Percentiles rank a stretch among this genome's conserved stretches.
phyloP scores from a whole-genome alignment of 805 yeast genomes.

The Starmerella riodocensis region DNA sequence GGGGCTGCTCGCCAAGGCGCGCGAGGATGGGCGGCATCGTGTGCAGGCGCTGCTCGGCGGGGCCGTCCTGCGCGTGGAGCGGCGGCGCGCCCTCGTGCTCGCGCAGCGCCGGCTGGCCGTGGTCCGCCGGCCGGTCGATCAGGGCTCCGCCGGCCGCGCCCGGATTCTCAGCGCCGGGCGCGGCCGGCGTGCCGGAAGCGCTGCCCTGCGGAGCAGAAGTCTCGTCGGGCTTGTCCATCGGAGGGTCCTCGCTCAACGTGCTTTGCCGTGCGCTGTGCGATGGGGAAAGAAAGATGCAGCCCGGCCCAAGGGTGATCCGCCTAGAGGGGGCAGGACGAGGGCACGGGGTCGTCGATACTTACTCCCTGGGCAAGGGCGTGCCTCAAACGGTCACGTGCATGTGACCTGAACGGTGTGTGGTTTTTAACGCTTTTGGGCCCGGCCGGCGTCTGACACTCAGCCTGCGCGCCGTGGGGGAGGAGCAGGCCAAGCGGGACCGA shows the following conservation, averaged over 20 bases:
- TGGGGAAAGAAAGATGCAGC: background rate
- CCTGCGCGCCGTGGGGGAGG: too few species aligned
- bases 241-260: background rate
- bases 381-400: background rate
- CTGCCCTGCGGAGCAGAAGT: background rate
- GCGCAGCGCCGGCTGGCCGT: background rate
- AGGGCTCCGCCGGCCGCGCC: background rate
- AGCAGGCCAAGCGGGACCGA: background rate
- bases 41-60: too few species aligned
- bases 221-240: constrained; percentile 1
- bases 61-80: constrained; percentile 3
- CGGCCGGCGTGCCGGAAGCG: background rate
- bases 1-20: too few species aligned
- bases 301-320: background rate
- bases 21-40: too few species aligned
- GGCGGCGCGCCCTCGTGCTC: background rate
- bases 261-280: background rate
- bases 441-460: background rate
- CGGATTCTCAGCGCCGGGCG: background rate
- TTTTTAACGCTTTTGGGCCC: background rate
- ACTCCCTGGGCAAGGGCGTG: background rate
- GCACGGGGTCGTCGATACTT: background rate
- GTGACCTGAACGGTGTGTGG: background rate
- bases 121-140: background rate
- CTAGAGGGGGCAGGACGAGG: background rate